phyloP scores from a whole-genome alignment of 805 yeast genomes.

The Ogataea nakhonphanomensis region DNA sequence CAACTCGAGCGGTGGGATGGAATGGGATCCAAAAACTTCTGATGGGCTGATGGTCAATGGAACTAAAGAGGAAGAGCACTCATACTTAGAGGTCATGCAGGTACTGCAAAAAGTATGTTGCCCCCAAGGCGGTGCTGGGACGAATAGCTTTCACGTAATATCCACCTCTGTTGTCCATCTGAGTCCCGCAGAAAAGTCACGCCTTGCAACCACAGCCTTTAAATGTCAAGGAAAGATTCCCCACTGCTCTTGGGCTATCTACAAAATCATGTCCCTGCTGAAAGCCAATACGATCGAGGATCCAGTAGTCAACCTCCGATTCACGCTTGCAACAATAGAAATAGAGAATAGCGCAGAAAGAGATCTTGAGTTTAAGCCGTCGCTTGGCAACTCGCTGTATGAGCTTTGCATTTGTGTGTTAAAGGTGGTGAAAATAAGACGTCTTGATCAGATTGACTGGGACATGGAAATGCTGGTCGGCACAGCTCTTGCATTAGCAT shows the following conservation, averaged over 20 bases:
- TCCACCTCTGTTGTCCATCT: constrained; percentile 4
- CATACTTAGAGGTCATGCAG: constrained; percentile 4
- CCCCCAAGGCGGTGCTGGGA: constrained; percentile 3
- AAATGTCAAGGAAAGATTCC: constrained; percentile 11
- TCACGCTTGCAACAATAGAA: constrained; percentile 12
- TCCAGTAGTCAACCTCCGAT: constrained; percentile 12
- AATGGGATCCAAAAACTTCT: constrained; percentile 13
- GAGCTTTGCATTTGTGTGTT: constrained; percentile 17
- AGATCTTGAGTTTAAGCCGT: constrained; percentile 1
- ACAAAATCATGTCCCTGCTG: constrained; percentile 11
- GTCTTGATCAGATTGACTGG: constrained; percentile 2
- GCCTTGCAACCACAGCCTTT: constrained; percentile 2
- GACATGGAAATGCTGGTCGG: constrained; percentile 2
- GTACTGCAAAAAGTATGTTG: constrained; percentile 7
- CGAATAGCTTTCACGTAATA: constrained; percentile 1
- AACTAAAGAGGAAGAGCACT: constrained; percentile 4
- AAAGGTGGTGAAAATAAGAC: constrained; percentile 2
- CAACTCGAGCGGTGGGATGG: constrained; percentile 25
- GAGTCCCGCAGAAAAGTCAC: background rate
- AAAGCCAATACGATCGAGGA: constrained; percentile 8
- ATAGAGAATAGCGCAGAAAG: constrained; percentile 12
- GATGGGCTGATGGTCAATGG: constrained; percentile 7
- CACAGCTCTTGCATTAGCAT: constrained; percentile 3
- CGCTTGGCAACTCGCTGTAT: constrained; percentile 19
- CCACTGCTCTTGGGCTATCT: constrained; percentile 23